These are phyloP conservation scores for Lentinula sp. DNA, from an alignment of 768 basidiomycete species.

Conservation along the genomic window DNA sequence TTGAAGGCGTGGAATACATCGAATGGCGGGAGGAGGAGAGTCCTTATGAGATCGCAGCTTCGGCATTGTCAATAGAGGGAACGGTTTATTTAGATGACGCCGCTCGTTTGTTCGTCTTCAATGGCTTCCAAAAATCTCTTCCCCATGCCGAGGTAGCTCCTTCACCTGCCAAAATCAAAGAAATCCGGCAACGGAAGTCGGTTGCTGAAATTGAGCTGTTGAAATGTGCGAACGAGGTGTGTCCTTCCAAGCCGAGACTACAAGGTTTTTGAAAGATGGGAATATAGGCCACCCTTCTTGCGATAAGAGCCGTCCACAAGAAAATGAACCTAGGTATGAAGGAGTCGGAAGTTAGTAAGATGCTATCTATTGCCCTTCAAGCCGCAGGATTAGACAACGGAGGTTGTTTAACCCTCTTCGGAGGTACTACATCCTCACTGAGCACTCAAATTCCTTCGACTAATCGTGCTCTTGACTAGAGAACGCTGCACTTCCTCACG, in stretches of 20 bases:
- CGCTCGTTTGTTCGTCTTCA: constrained; percentile 57
- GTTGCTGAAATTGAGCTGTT: constrained; percentile 62
- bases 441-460: not conserved
- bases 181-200: constrained; percentile 72
- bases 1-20: constrained; percentile 35
- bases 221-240: constrained; percentile 75
- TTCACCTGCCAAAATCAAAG: constrained; percentile 49
- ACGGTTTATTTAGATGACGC: constrained; percentile 56
- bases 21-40: constrained; percentile 65
- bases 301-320: constrained; percentile 59
- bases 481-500: constrained; percentile 85
- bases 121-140: constrained; percentile 48
- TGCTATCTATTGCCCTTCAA: constrained; percentile 51
- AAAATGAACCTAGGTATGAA: constrained; percentile 65
- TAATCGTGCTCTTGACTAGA: constrained; percentile 33
- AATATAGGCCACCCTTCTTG: constrained; percentile 68
- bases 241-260: not conserved
- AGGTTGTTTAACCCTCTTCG: constrained; percentile 69
- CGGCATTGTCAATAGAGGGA: constrained; percentile 17
- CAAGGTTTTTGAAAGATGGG: not conserved
- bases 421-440: constrained; percentile 42
- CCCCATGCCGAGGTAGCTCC: constrained; percentile 30
- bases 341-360: constrained; percentile 61
- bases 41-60: constrained; percentile 51
- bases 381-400: constrained; percentile 53